These are phyloP conservation scores for Cicer cuneatum DNA, from an alignment of 306 rosid species.

Conservation along the genomic window DNA sequence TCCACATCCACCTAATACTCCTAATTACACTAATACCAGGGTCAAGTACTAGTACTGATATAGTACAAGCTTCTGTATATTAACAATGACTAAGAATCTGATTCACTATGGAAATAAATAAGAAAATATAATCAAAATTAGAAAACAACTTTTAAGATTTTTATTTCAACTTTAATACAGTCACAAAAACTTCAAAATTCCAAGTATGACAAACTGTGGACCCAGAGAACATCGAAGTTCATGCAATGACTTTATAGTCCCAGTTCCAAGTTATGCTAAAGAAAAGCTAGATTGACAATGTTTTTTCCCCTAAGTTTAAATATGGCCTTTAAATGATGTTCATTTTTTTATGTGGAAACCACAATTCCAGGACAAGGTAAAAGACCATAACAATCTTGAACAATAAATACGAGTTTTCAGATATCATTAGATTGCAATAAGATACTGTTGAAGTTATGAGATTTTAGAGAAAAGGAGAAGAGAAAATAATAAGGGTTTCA, in stretches of 20 bases:
- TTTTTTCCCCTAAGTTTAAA: constrained; percentile 1
- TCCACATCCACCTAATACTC: neutral
- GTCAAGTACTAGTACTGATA: neutral
- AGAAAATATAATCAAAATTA: neutral
- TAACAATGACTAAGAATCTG: neutral
- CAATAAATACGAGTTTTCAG: neutral
- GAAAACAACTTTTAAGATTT: neutral
- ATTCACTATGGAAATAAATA: constrained; percentile 1
- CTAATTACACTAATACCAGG: neutral
- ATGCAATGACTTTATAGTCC: neutral
- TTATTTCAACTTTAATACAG: neutral
- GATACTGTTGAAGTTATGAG: too few species aligned
- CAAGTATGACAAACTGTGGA: neutral
- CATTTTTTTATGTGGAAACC: neutral
- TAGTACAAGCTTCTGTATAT: neutral
- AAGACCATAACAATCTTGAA: constrained; percentile 11
- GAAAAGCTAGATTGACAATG: neutral
- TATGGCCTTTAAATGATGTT: neutral
- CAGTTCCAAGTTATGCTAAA: neutral
- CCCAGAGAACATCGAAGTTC: constrained; percentile 12
- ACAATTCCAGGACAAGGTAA: neutral
- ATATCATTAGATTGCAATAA: constrained; percentile 1
- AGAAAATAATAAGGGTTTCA: too few species aligned
- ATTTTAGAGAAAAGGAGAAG: too few species aligned
- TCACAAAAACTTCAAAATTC: constrained; percentile 17